phyloP scores from a whole-genome alignment of 306 rosid species.

The Cicer arietinum region DNA sequence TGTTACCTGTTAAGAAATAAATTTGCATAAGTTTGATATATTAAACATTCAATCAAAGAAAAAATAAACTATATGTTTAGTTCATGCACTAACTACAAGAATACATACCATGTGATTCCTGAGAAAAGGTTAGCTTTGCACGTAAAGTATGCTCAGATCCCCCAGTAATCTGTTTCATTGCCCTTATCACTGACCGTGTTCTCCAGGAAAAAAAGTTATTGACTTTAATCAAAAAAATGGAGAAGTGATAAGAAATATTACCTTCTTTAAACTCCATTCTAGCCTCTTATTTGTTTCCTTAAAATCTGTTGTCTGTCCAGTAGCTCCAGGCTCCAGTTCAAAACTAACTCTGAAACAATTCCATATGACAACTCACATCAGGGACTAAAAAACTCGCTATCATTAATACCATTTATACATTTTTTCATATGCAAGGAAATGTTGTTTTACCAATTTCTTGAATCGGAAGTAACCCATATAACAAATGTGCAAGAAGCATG shows the following conservation, averaged over 20 bases:
- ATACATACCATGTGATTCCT: slow-evolving; percentile 66
- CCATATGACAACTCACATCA: slow-evolving; percentile 38
- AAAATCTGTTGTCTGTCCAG: slow-evolving; percentile 81
- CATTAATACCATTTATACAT: slow-evolving; percentile 9
- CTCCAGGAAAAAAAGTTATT: slow-evolving; percentile 18
- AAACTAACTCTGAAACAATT: slow-evolving; percentile 72
- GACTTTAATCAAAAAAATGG: slow-evolving; percentile 2
- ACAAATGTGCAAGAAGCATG: slow-evolving; percentile 31
- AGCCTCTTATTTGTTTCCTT: slow-evolving; percentile 78
- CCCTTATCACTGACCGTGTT: slow-evolving; percentile 48
- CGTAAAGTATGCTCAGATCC: slow-evolving; percentile 83
- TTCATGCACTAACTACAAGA: slow-evolving; percentile 30
- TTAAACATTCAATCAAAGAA: slow-evolving; percentile 28
- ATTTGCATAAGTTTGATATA: slow-evolving; percentile 40
- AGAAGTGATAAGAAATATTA: slow-evolving; percentile 46
- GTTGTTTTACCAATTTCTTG: slow-evolving; percentile 13
- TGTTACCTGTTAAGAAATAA: slow-evolving; percentile 59
- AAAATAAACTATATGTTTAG: slow-evolving; percentile 13
- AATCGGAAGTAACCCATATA: slow-evolving; percentile 4
- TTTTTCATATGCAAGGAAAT: slow-evolving; percentile 12
- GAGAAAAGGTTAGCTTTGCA: slow-evolving; percentile 82
- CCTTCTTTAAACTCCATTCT: slow-evolving; percentile 84
- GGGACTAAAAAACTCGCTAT: slow-evolving; percentile 26
- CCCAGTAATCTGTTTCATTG: slow-evolving; percentile 67
- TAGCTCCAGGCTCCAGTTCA: slow-evolving; percentile 80